phyloP scores from a whole-genome alignment of 352 stramenopile genomes.

The Globisporangium spinosum region DNA sequence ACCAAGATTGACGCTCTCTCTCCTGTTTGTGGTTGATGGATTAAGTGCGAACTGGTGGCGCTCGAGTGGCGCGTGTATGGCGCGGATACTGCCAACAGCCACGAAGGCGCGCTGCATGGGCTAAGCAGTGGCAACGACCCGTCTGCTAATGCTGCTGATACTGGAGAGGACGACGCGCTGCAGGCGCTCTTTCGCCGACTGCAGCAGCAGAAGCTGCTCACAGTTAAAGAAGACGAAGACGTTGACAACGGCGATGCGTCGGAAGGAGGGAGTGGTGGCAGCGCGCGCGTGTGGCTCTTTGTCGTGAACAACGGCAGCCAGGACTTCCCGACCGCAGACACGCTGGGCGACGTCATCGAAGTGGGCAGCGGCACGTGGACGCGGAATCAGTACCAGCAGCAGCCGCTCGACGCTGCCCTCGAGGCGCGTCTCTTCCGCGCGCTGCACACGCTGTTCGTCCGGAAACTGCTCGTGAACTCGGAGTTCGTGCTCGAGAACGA shows the following conservation, averaged over 20 bases:
- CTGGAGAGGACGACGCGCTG: conserved; percentile 22
- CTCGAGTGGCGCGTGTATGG: conserved; percentile 55
- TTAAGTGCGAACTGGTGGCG: conserved; percentile 40
- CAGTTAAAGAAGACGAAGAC: conserved; percentile 18
- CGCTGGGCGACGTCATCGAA: conserved; percentile 25
- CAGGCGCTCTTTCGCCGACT: conserved; percentile 30
- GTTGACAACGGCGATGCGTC: not conserved
- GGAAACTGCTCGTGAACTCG: conserved; percentile 32
- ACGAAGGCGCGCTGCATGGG: not conserved
- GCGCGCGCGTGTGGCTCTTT: conserved; percentile 47
- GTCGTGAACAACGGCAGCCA: conserved; percentile 37
- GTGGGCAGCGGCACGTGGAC: conserved; percentile 27
- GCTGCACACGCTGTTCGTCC: conserved; percentile 24
- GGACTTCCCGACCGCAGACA: conserved; percentile 20
- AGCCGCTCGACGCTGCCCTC: conserved; percentile 9
- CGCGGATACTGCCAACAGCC: conserved; percentile 6
- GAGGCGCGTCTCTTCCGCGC: conserved; percentile 43
- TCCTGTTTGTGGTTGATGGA: conserved; percentile 7
- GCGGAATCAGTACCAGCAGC: conserved; percentile 12
- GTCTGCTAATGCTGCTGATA: conserved; percentile 18
- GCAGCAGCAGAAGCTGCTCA: conserved; percentile 38
- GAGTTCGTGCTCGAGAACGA: conserved; percentile 39
- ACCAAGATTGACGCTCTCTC: conserved; percentile 15
- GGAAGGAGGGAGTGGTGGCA: not conserved
- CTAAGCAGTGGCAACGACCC: not conserved